Conservation (phyloP, 2,329 filamentous ascomycete species). For the Berkeleyomyces rouxiae region DNA sequence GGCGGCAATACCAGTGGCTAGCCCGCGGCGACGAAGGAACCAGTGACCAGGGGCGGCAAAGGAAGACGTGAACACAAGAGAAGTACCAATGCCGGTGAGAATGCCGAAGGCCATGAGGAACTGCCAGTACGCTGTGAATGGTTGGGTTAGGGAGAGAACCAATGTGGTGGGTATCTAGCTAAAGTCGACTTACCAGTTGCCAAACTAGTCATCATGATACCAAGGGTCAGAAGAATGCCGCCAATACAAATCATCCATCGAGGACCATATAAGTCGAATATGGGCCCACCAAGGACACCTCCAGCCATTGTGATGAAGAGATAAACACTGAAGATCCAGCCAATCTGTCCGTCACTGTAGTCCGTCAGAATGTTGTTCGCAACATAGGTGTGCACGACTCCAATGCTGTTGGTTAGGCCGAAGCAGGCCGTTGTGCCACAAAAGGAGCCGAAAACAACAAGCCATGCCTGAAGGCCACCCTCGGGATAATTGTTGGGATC, state of each 20-base stretch:
- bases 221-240: slow-evolving; percentile 41
- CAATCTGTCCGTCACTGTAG: slow-evolving; percentile 50
- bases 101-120: slow-evolving; percentile 65
- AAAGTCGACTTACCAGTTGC: slow-evolving; percentile 33
- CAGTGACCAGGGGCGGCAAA: slow-evolving; percentile 63
- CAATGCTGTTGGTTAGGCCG: slow-evolving; percentile 59
- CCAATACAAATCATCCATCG: slow-evolving; percentile 48
- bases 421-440: slow-evolving; percentile 52
- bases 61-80: slow-evolving; percentile 61
- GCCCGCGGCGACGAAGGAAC: slow-evolving; percentile 56
- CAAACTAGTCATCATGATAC: slow-evolving; percentile 50
- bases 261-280: slow-evolving; percentile 65
- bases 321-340: slow-evolving; percentile 79
- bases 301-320: slow-evolving; percentile 69
- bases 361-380: slow-evolving; percentile 51
- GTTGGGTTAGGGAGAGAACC: not conserved
- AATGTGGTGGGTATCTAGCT: not conserved
- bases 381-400: slow-evolving; percentile 64
- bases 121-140: slow-evolving; percentile 48
- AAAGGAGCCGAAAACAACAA: slow-evolving; percentile 64
- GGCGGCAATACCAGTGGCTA: slow-evolving; percentile 62
- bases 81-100: slow-evolving; percentile 54
- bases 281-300: slow-evolving; percentile 63
- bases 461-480: slow-evolving; percentile 55
- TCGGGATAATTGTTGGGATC: slow-evolving; percentile 26